Percentiles rank a stretch among this genome's conserved stretches.
These are phyloP conservation scores for Suillus subaureus DNA, from an alignment of 768 basidiomycete genomes.

Conservation along the genomic window DNA sequence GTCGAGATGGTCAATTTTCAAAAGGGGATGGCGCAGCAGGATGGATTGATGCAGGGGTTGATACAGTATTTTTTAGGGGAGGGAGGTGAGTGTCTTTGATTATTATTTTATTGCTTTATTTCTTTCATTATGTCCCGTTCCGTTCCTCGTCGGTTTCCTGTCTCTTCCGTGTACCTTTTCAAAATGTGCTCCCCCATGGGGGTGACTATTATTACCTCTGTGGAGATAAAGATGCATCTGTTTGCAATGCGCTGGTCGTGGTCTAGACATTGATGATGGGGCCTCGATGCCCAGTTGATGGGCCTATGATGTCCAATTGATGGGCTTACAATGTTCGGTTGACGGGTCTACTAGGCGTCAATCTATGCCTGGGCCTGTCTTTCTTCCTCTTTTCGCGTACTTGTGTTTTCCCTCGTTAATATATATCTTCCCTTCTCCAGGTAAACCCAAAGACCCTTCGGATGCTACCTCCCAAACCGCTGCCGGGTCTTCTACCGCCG, in stretches of 20 bases:
- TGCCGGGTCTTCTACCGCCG: constrained; percentile 13
- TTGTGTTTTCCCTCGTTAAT: constrained; percentile 7
- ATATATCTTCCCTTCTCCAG: constrained; percentile 13
- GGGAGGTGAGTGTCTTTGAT: constrained; percentile 50
- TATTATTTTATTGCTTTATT: constrained; percentile 5
- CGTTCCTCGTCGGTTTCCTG: constrained; percentile 11
- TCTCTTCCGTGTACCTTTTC: neutral
- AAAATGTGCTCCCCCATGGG: neutral
- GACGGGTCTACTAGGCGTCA: neutral
- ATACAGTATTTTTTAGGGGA: constrained; percentile 84
- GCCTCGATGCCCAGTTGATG: neutral
- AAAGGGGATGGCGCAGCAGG: constrained; percentile 79
- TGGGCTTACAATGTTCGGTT: neutral
- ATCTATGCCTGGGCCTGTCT: neutral
- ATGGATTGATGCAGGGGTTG: constrained; percentile 77
- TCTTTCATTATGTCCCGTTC: neutral
- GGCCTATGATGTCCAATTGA: too few species aligned
- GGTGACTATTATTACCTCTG: neutral
- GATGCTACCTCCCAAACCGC: constrained; percentile 11
- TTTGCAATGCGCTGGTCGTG: neutral
- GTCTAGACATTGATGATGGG: neutral
- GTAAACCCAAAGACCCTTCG: constrained; percentile 24
- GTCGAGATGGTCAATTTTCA: constrained; percentile 75
- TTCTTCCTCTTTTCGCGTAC: too few species aligned
- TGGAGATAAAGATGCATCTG: neutral